These are phyloP conservation scores for Penicillium verhagenii DNA, from an alignment of 495 filamentous ascomycete genomes.

Conservation along the genomic window DNA sequence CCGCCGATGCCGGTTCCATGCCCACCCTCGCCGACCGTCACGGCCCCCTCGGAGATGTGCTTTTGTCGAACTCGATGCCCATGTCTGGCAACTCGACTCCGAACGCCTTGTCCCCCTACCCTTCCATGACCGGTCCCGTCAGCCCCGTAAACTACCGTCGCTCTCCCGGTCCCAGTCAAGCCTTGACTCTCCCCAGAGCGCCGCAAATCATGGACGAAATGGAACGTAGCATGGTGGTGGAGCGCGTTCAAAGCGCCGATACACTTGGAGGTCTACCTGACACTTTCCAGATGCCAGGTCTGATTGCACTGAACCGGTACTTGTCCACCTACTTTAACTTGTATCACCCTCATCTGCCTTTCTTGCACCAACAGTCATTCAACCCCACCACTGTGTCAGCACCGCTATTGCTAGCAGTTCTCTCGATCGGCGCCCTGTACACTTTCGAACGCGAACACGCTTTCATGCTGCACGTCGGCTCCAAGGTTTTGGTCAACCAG, in stretches of 20 bases:
- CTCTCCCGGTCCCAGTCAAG: conserved; percentile 63
- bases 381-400: conserved; percentile 72
- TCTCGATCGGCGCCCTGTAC: conserved; percentile 95
- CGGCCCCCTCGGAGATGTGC: conserved; percentile 54
- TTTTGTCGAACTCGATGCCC: conserved; percentile 68
- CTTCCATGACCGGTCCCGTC: conserved; percentile 69
- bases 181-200: conserved; percentile 63
- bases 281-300: conserved; percentile 81
- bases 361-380: conserved; percentile 93
- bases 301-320: conserved; percentile 79
- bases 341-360: conserved; percentile 96
- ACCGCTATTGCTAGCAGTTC: conserved; percentile 80
- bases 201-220: conserved; percentile 70
- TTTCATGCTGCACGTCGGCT: conserved; percentile 94
- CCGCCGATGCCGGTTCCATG: conserved; percentile 60
- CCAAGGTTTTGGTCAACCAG: conserved; percentile 93
- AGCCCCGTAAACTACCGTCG: conserved; percentile 68
- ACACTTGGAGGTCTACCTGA: conserved; percentile 79
- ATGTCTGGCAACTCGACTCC: conserved; percentile 72
- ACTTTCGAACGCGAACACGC: conserved; percentile 96
- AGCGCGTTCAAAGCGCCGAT: conserved; percentile 80
- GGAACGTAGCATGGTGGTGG: conserved; percentile 75
- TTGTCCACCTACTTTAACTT: conserved; percentile 94
- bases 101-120: conserved; percentile 77
- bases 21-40: conserved; percentile 67